phyloP scores from a whole-genome alignment of 169 alveolate species.

The Plasmodium inui region DNA sequence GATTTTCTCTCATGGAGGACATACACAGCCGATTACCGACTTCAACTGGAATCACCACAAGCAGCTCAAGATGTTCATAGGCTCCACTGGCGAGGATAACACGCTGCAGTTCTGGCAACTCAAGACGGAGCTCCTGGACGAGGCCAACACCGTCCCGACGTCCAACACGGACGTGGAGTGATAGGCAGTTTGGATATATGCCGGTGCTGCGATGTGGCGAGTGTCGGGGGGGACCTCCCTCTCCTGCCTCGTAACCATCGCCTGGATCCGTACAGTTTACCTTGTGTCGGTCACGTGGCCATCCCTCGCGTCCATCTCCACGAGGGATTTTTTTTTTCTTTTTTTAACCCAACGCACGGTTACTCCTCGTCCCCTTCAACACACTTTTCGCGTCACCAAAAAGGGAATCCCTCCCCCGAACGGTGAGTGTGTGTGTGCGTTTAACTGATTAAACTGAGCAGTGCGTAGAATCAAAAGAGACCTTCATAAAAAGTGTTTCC shows the following conservation, averaged over 20 bases:
- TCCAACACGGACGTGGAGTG: conserved; percentile 66
- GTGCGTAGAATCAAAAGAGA: neutral
- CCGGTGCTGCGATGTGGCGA: no score
- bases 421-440: neutral
- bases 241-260: neutral
- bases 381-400: neutral
- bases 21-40: conserved; percentile 54
- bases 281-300: neutral
- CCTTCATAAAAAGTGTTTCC: neutral
- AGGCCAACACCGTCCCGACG: conserved; percentile 35
- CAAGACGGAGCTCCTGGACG: conserved; percentile 51
- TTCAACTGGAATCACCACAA: conserved; percentile 69
- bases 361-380: neutral
- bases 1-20: conserved; percentile 65
- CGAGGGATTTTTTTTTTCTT: neutral
- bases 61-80: conserved; percentile 52
- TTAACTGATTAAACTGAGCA: neutral
- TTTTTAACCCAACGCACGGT: neutral
- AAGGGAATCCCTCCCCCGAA: neutral
- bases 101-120: conserved; percentile 64
- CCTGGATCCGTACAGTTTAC: neutral
- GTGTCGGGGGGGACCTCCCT: neutral
- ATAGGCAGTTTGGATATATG: neutral
- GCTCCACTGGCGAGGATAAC: conserved; percentile 55
- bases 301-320: neutral